Conservation (phyloP, 2,329 filamentous ascomycete genomes). For the Podosphaera xanthii region DNA sequence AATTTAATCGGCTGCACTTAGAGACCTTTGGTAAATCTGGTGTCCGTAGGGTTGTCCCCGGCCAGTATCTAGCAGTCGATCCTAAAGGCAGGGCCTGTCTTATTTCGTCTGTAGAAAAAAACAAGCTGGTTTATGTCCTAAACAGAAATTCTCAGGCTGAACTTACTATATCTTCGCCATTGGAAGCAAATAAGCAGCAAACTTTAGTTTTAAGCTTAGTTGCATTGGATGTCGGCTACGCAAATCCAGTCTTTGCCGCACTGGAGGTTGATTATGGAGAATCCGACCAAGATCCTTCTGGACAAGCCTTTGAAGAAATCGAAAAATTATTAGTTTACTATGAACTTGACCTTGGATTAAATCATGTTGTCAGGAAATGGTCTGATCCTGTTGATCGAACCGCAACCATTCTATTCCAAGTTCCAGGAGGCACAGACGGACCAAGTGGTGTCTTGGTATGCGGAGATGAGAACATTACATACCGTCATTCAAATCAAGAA, state of each 20-base stretch:
- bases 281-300: slow-evolving; percentile 73
- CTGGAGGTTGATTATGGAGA: slow-evolving; percentile 87
- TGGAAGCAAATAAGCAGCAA: slow-evolving; percentile 86
- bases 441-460: slow-evolving; percentile 91
- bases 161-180: slow-evolving; percentile 85
- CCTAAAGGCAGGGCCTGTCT: slow-evolving; percentile 90
- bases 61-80: slow-evolving; percentile 87
- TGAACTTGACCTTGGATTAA: slow-evolving; percentile 85
- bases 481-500: slow-evolving; percentile 87
- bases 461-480: slow-evolving; percentile 82
- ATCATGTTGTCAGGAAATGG: slow-evolving; percentile 95
- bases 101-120: slow-evolving; percentile 89
- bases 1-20: slow-evolving; percentile 71
- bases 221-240: slow-evolving; percentile 83
- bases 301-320: slow-evolving; percentile 54
- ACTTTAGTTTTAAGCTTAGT: slow-evolving; percentile 75
- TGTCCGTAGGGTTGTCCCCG: slow-evolving; percentile 75
- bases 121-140: slow-evolving; percentile 96
- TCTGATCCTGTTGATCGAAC: slow-evolving; percentile 79
- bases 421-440: slow-evolving; percentile 80
- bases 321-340: slow-evolving; percentile 94
- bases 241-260: slow-evolving; percentile 88
- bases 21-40: slow-evolving; percentile 98
- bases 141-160: slow-evolving; percentile 89
- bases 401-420: slow-evolving; percentile 77